A percentile compares a stretch with the other conserved stretches of the same genome.
These are phyloP conservation scores for Arthrobotrys megalospora DNA, from an alignment of 2,329 filamentous ascomycete genomes.

Conservation along the genomic window DNA sequence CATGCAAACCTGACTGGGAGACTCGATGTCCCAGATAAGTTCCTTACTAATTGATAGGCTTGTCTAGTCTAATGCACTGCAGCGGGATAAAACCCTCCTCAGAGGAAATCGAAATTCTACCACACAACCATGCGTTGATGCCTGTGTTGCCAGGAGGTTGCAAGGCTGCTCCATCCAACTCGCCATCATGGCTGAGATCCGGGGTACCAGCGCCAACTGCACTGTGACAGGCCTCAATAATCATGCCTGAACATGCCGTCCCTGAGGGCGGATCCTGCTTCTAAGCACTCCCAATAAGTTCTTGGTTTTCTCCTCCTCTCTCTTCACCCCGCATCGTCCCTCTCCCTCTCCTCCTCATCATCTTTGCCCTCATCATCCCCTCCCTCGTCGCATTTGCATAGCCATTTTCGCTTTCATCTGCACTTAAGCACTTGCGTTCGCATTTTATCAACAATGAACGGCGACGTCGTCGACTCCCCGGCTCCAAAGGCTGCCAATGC, in stretches of 20 bases:
- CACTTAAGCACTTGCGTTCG: not conserved
- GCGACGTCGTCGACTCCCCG: slow-evolving; percentile 24
- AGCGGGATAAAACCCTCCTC: not conserved
- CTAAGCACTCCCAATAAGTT: not conserved
- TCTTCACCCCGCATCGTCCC: not conserved
- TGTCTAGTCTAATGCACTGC: not conserved
- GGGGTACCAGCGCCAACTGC: not conserved
- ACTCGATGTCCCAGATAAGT: too few relatives aligned
- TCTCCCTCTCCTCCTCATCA: not conserved
- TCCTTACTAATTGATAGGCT: slow-evolving; percentile 6
- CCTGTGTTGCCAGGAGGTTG: slow-evolving; percentile 14
- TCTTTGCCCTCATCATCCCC: not conserved
- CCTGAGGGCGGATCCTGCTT: not conserved
- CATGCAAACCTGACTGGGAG: too few relatives aligned
- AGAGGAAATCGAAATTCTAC: not conserved
- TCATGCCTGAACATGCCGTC: slow-evolving; percentile 20
- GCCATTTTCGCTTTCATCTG: not conserved
- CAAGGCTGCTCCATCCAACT: not conserved
- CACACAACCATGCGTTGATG: slow-evolving; percentile 4
- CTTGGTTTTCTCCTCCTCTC: not conserved
- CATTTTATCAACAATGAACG: slow-evolving; percentile 5
- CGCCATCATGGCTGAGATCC: not conserved
- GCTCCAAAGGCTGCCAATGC: not conserved
- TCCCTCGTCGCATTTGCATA: not conserved
- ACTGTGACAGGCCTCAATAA: slow-evolving; percentile 10